Evolutionary conservation across 1,284 basidiomycete species (phyloP), one percentile per base, ranked within the genome.

Genomic region (Apiotrichum brassicae): DNA sequence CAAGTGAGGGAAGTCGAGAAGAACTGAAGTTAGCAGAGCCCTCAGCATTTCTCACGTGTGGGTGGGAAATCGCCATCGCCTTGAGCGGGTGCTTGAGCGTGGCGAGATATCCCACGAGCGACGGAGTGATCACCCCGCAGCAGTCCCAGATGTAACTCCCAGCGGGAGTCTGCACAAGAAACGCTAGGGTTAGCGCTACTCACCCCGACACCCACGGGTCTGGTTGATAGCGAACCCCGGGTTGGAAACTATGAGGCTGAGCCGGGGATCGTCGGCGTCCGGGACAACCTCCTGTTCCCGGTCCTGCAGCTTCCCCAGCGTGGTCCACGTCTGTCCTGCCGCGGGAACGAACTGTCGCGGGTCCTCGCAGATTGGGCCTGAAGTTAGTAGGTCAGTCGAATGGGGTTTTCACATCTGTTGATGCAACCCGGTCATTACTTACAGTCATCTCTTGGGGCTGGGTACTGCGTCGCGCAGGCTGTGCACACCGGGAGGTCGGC

Each of bases 141-240:
- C 28, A 30, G 28, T 30, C 28, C 28, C 28, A 30, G 28, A 30
- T 30, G 9, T 14, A 30, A 8, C 9, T 9, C 28, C 28, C 28
- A 8, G 14, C 14, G 9, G 28, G 9, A 8, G 28, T 30, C 28
- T 30, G 9, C 9, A 30, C 14, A 14, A 30, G 28, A 14, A 30
- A 9, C 14, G 28, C 28, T 30, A 30, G 9, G n/a, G n/a, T n/a
- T n/a, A n/a, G n/a, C n/a, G n/a, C n/a, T n/a, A n/a, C n/a, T n/a
- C n/a, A n/a, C 28, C 14, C 28, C 9, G 8, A n/a, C 19, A 59
- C 67, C 41, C 35, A 73, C 71, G 71, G n/a, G 66, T 68, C 49
- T 73, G 71, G 37, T 62, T 63, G 40, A 73, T 73, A 5, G 53
- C 71, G 43, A 70, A 69, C 0, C 43, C 47, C 0, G 70, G 69